Percentiles rank a stretch among this genome's conserved stretches.
phyloP scores from a whole-genome alignment of 1,284 basidiomycete genomes.

The Vanrija sp. region DNA sequence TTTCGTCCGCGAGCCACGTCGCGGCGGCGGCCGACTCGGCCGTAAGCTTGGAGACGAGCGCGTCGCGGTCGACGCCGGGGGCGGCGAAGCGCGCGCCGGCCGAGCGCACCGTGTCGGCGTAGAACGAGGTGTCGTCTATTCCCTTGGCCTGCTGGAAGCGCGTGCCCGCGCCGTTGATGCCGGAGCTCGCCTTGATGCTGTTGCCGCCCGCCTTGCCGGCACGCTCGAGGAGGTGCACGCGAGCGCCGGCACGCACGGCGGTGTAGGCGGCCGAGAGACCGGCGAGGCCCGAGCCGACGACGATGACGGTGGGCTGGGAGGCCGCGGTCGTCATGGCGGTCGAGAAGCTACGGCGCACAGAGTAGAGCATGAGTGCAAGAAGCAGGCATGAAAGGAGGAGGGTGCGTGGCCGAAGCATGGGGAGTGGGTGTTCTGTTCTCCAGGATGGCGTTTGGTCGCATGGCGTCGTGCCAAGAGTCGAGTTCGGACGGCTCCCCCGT shows the following conservation, averaged over 20 bases:
- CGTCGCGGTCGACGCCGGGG: neutral
- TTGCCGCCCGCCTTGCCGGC: slow-evolving; percentile 10
- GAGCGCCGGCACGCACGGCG: slow-evolving; percentile 2
- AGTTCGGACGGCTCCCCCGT: too few relatives aligned
- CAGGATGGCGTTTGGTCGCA: too few relatives aligned
- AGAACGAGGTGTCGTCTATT: neutral
- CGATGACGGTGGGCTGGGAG: slow-evolving; percentile 6
- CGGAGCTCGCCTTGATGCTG: slow-evolving; percentile 13
- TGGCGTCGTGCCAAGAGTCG: too few relatives aligned
- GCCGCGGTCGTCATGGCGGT: neutral
- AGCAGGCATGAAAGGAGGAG: too few relatives aligned
- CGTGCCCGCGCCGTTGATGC: slow-evolving; percentile 15
- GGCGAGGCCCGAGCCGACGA: slow-evolving; percentile 13
- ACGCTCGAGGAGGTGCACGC: slow-evolving; percentile 14
- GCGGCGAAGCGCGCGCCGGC: slow-evolving; percentile 6
- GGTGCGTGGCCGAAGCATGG: too few relatives aligned
- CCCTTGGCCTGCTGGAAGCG: slow-evolving; percentile 1
- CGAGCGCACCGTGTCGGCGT: slow-evolving; percentile 4
- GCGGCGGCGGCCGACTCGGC: slow-evolving; percentile 2
- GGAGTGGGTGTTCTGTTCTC: too few relatives aligned
- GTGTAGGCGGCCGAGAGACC: slow-evolving; percentile 10
- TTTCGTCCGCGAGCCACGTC: slow-evolving; percentile 4
- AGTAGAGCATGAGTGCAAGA: too few relatives aligned
- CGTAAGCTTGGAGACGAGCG: slow-evolving; percentile 4
- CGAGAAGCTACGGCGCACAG: neutral